A percentile compares a stretch with the other conserved stretches of the same genome.
Conservation (phyloP, 306 rosid species). For the Fragaria nilgerrensis region DNA sequence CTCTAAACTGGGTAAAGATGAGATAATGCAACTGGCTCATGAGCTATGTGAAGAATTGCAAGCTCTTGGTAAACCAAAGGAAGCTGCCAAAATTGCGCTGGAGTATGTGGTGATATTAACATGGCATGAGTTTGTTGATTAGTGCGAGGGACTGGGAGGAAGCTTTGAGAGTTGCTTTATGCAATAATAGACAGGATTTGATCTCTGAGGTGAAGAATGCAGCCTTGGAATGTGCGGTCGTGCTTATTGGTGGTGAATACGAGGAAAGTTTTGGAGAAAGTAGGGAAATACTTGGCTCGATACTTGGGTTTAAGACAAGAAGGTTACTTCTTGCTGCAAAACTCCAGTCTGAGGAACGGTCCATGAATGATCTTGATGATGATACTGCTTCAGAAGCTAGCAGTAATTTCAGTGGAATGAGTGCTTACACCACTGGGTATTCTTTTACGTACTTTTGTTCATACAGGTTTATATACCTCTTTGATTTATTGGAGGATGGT, state of each 20-base stretch:
- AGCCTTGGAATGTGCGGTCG: constrained; percentile 76
- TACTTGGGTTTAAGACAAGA: constrained; percentile 94
- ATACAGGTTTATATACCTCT: background rate
- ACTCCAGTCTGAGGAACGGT: constrained; percentile 70
- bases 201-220: constrained; percentile 59
- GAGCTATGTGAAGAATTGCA: constrained; percentile 99
- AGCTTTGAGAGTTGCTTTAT: constrained; percentile 75
- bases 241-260: constrained; percentile 59
- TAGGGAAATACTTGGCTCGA: constrained; percentile 92
- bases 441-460: constrained; percentile 16
- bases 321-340: constrained; percentile 88
- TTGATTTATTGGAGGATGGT: background rate
- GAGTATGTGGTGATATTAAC: constrained; percentile 79
- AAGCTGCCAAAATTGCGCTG: constrained; percentile 90
- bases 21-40: constrained; percentile 55
- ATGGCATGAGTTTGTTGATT: constrained; percentile 53
- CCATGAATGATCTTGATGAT: constrained; percentile 67
- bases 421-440: constrained; percentile 95
- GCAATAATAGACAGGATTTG: constrained; percentile 72
- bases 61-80: constrained; percentile 89
- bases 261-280: constrained; percentile 91
- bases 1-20: constrained; percentile 73
- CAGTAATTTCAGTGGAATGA: constrained; percentile 98
- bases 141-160: constrained; percentile 86
- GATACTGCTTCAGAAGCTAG: constrained; percentile 91